Percentiles rank a stretch among this genome's conserved stretches.
These are phyloP conservation scores for Melaleuca quinquenervia DNA, from an alignment of 345 rosid species.

Conservation along the genomic window DNA sequence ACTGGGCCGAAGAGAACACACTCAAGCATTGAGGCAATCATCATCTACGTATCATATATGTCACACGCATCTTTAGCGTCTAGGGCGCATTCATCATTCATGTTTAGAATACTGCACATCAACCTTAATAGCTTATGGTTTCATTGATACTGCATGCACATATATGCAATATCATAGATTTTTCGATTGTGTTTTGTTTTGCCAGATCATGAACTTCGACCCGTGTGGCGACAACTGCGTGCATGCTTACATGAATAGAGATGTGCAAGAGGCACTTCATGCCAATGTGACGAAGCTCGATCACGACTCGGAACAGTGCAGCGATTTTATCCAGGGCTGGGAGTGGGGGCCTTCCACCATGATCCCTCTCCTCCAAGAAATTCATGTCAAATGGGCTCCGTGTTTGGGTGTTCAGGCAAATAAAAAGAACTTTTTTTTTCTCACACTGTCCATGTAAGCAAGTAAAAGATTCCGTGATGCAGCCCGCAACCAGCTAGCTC, in stretches of 20 bases:
- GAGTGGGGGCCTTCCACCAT: slow-evolving; percentile 54
- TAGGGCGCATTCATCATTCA: not conserved
- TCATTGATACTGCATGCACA: no score
- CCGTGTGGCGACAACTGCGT: slow-evolving; percentile 62
- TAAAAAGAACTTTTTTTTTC: no score
- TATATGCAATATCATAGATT: not conserved
- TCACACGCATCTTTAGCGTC: not conserved
- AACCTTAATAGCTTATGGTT: not conserved
- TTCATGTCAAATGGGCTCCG: slow-evolving; percentile 45
- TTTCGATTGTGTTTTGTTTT: not conserved
- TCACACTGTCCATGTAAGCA: not conserved
- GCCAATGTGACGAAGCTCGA: slow-evolving; percentile 65
- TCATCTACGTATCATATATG: no score
- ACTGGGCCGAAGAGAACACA: no score
- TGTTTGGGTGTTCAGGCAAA: slow-evolving; percentile 72
- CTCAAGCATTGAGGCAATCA: no score
- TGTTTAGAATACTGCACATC: not conserved
- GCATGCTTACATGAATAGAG: slow-evolving; percentile 57
- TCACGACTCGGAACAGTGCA: slow-evolving; percentile 66
- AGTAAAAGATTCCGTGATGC: not conserved
- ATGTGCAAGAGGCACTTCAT: slow-evolving; percentile 77
- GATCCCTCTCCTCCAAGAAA: slow-evolving; percentile 43
- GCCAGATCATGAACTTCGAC: slow-evolving; percentile 38
- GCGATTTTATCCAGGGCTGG: slow-evolving; percentile 37
- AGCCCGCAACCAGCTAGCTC: no score